Conservation (phyloP, 2,329 filamentous ascomycete species). For the Sarocladium strictum region DNA sequence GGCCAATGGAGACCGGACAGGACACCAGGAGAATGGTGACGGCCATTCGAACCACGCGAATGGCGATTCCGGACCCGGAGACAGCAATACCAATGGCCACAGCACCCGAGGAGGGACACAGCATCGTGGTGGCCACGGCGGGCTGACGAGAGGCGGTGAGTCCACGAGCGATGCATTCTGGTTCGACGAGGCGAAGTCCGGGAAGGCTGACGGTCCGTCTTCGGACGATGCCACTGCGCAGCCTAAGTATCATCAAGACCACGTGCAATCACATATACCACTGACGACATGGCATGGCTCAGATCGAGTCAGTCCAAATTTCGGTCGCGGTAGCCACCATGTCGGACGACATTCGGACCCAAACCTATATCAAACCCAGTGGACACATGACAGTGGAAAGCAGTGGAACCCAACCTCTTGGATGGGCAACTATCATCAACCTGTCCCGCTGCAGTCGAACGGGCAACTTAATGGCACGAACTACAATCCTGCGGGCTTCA, state of each 20-base stretch:
- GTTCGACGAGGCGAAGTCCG: slow-evolving; percentile 1
- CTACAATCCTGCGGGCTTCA: not conserved
- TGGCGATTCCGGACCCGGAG: not conserved
- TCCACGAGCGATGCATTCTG: slow-evolving; percentile 1
- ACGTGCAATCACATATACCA: not conserved
- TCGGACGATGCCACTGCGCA: not conserved
- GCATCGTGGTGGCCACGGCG: slow-evolving; percentile 8
- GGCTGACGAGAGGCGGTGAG: slow-evolving; percentile 8
- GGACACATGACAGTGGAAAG: not conserved
- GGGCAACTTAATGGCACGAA: too few species aligned
- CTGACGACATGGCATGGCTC: not conserved
- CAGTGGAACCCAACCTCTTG: not conserved
- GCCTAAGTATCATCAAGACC: not conserved
- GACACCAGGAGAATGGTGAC: not conserved
- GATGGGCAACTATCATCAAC: not conserved
- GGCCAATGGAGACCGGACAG: not conserved
- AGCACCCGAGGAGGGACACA: not conserved
- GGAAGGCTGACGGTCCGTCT: slow-evolving; percentile 8
- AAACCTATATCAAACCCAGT: too few species aligned
- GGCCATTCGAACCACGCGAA: not conserved
- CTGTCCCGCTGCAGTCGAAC: too few species aligned
- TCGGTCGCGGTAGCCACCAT: not conserved
- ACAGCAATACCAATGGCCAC: slow-evolving; percentile 1
- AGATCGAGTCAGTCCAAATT: not conserved
- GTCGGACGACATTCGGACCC: not conserved